Evolutionary conservation across 1,284 basidiomycete genomes (phyloP), one percentile per base, ranked within the genome.

Genomic region (Stereum hirsutum): DNA sequence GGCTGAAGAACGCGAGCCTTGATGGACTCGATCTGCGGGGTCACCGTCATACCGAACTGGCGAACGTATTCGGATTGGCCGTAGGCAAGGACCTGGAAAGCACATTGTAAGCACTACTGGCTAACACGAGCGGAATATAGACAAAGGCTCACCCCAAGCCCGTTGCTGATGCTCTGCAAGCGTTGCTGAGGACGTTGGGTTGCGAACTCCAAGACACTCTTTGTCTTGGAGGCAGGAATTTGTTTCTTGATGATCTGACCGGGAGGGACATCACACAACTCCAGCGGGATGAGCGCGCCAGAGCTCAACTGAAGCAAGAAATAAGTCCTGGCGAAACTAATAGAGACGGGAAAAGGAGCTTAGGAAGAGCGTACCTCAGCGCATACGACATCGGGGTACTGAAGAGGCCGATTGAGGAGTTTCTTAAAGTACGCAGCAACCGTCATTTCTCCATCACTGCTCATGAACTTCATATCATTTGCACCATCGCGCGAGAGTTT

Each of bases 181-280:
- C 83, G 74, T 1, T 81, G 77, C 2, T 56, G 50, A 0, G 83
- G 83, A 44, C 58, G 68, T 60, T 81, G 82, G 0, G 85, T 87
- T 0, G 85, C 76, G 53, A 88, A 88, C 0, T 74, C 70, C 2
- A 86, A 65, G 6, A 87, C 77, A 6, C 75, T 70, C 45, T 70
- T 75, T 0, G 76, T 81, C 53, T 77, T 75, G 46, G 84, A 76
- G 0, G 76, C 64, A 0, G 84, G 83, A 1, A 88, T 69, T 48
- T 81, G 80, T 52, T 81, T 83, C 32, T 78, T 68, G 73, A 86
- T 79, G 37, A 86, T 78, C 51, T 89, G 86, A 0, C 85, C 85
- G 0, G 71, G 62, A 0, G 70, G 69, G 4, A 89, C 77, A 0
- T 52, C 59, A 53, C 84, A 87, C 1, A 81, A 57, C 54, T 89